Base-by-base conservation (phyloP, 1,284 basidiomycete species). In the Rhodotorula mucilaginosa region DNA sequence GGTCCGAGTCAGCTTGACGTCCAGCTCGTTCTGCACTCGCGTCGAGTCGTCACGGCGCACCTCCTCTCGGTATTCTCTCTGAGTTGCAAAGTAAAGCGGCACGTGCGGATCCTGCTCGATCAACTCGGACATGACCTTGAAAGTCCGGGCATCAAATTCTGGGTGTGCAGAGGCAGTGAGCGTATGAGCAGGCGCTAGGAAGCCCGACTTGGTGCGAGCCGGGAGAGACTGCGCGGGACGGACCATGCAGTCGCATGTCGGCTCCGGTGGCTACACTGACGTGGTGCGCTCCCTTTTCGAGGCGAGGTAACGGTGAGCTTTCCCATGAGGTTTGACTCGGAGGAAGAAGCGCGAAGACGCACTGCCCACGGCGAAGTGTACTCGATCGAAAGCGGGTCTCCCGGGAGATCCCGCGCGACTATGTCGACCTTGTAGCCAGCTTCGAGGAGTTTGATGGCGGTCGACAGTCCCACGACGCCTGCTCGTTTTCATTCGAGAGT, bases 281-380 rank as follows among this genome's bases (percentile, higher is more conserved):
- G 65, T 76, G 75, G 61, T 77, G 76, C 2, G 76, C 76, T 1
- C 75, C 76, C 69, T 74, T 47, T 16, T 1, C 3, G 12, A 15
- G 34, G 26, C 2, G 18, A 5, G 2, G 8, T 34, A 2, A 19
- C 49, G 19, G n/a, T 19, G n/a, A 10, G 18, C 16, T 21, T 51
- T 34, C 34, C 34, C 49, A 18, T 19, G 49, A 0, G 23, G 26
- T 29, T 12, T 26, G n/a, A 26, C n/a, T 26, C 7, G 16, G 39
- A 6, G 18, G 10, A 23, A 61, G 10, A 23, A 61, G 31, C 23
- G 16, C 21, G 26, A 18, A 15, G 59, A 82, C 88, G 78, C 78
- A 90, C 90, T 23, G 90, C 90, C 90, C 90, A 91, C 26, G 85
- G 85, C 79, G 88, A 90, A 2, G 90, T 89, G 77, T 90, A 91